Evolutionary conservation across 2,329 filamentous ascomycete genomes (phyloP).

Genomic region (Mariannaea sp.): DNA sequence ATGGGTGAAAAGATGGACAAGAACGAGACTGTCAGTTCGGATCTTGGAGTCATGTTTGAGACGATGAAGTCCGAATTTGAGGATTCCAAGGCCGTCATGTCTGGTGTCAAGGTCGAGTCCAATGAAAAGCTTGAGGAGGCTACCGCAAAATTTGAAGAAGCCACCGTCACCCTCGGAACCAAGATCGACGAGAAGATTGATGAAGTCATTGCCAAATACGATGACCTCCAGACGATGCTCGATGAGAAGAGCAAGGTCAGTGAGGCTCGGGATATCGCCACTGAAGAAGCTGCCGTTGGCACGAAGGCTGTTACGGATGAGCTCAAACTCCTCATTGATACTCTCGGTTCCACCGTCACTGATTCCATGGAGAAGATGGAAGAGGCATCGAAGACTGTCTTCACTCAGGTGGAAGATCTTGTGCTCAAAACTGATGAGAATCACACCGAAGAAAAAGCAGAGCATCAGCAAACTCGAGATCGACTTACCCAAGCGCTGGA

Average conservation of each 20-base stretch:
- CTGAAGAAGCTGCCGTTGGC: constrained; percentile 72
- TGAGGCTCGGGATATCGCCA: constrained; percentile 73
- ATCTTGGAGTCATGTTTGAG: constrained; percentile 73
- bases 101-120: constrained; percentile 79
- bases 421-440: constrained; percentile 76
- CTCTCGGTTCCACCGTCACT: constrained; percentile 77
- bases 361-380: constrained; percentile 87
- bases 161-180: constrained; percentile 56
- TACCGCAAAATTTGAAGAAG: constrained; percentile 63
- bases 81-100: constrained; percentile 78
- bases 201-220: constrained; percentile 84
- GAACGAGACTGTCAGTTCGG: constrained; percentile 62
- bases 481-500: constrained; percentile 76
- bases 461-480: constrained; percentile 82
- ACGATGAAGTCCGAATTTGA: constrained; percentile 87
- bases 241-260: constrained; percentile 75
- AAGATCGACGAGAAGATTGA: constrained; percentile 70
- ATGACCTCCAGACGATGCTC: constrained; percentile 76
- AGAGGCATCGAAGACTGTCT: constrained; percentile 85
- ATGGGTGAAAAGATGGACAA: constrained; percentile 66
- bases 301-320: constrained; percentile 86
- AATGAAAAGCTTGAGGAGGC: constrained; percentile 75
- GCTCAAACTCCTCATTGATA: constrained; percentile 83
- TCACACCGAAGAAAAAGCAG: constrained; percentile 72
- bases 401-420: constrained; percentile 80